These are phyloP conservation scores for Trypanosoma cruzi DNA, from an alignment of 208 protist genomes.

Conservation along the genomic window DNA sequence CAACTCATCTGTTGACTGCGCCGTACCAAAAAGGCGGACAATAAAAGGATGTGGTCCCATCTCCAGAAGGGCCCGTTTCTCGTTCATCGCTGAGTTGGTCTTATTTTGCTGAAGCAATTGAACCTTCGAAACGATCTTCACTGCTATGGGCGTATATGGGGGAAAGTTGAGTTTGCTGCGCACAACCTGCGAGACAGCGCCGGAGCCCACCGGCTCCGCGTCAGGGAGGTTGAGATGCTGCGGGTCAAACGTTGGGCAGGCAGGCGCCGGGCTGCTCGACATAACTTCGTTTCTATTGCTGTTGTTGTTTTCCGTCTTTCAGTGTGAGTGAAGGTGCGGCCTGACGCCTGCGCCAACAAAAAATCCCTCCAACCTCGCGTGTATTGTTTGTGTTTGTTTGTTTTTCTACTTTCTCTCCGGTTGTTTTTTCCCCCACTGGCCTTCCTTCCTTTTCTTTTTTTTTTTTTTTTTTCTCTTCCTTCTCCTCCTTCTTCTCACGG, in stretches of 20 bases:
- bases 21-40: constrained; percentile 82
- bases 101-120: constrained; percentile 89
- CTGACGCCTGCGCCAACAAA: too few species aligned
- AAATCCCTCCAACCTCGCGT: too few species aligned
- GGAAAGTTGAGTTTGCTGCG: constrained; percentile 40
- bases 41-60: constrained; percentile 82
- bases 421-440: too few species aligned
- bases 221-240: constrained; percentile 66
- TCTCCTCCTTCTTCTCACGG: background rate
- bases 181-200: constrained; percentile 83
- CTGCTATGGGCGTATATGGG: constrained; percentile 45
- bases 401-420: too few species aligned
- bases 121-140: constrained; percentile 91
- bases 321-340: background rate
- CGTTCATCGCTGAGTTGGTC: constrained; percentile 77
- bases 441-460: constrained; percentile 13
- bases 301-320: background rate
- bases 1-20: constrained; percentile 88
- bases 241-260: constrained; percentile 42
- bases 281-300: background rate
- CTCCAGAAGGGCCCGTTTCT: constrained; percentile 74
- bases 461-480: background rate
- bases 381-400: too few species aligned
- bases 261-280: background rate
- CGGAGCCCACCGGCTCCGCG: constrained; percentile 70